A percentile compares a stretch with the other conserved stretches of the same genome.
Conservation (phyloP, 768 basidiomycete genomes). For the Lactarius indigo region DNA sequence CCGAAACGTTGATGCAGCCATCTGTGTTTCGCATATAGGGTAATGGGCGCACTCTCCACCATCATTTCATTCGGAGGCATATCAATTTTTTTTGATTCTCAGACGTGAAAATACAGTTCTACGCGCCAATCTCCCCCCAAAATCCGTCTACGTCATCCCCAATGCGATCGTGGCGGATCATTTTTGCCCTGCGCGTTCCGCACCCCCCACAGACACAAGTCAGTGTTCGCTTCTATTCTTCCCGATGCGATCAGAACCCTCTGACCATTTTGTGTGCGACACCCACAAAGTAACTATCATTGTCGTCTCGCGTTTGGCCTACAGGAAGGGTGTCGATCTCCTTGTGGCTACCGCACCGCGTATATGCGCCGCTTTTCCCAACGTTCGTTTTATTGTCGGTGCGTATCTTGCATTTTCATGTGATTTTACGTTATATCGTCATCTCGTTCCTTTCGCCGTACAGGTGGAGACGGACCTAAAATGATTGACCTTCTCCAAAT, state of each 20-base stretch:
- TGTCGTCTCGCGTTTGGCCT: conserved; percentile 84
- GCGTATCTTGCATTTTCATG: conserved; percentile 24
- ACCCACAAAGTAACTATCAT: conserved; percentile 78
- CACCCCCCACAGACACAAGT: conserved; percentile 54
- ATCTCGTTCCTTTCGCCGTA: neutral
- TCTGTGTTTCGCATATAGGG: conserved; percentile 98
- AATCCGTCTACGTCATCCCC: conserved; percentile 86
- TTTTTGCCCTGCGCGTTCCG: conserved; percentile 62
- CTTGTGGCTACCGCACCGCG: conserved; percentile 89
- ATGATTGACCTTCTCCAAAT: conserved; percentile 93
- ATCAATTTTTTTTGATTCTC: neutral
- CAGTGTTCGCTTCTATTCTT: conserved; percentile 26
- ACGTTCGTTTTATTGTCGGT: conserved; percentile 89
- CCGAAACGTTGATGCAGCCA: conserved; percentile 88
- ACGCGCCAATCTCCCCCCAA: conserved; percentile 61
- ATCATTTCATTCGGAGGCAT: neutral
- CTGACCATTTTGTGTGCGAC: neutral
- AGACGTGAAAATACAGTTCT: conserved; percentile 98
- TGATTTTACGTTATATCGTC: conserved; percentile 2
- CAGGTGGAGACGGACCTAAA: conserved; percentile 94
- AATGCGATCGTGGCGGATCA: conserved; percentile 85
- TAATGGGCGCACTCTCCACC: conserved; percentile 34
- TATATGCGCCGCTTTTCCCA: conserved; percentile 80
- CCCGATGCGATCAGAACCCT: neutral
- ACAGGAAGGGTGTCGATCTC: conserved; percentile 95